Base-by-base conservation (phyloP, 345 rosid genomes). In the Rhizophora apiculata region DNA sequence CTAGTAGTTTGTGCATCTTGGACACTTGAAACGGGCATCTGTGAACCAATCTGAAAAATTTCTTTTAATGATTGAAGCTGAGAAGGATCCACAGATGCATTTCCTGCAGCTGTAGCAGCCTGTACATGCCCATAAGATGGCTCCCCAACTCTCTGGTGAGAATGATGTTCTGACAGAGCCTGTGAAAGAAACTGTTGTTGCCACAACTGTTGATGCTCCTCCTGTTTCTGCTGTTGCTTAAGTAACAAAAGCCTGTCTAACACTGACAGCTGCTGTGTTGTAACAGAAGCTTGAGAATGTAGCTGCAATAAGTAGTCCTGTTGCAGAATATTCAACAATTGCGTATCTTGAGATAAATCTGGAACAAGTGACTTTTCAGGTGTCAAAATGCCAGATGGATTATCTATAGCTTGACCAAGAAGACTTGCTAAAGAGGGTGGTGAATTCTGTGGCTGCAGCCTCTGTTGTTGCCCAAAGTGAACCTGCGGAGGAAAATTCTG, bases 101-200 rank as follows among this genome's bases (percentile, higher is more conserved):
- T 79, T 46, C 79, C 86, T 62, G 87, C 64, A 69, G 85, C 76
- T 34, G 80, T 72, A 74, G 85, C 63, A 51, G 79, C 22, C 70
- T 85, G 87, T 62, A 82, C 79, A 54, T 72, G 82, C 49, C 87
- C 89, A 83, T 73, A 85, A 54, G 96, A 60, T 31, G 75, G 79
- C 76, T 91, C 96, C 61, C 82, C 82, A 52, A 86, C 73, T 18
- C 53, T 76, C 76, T 81, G 87, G 53, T 78, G 79, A 74, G 86
- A 64, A 59, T 88, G 90, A 66, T 83, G 96, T 74, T 87, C 93
- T 53, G 84, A 77, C 57, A 88, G 73, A 81, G 79, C 90, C 84
- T 87, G 96, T 56, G 96, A 89, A 72, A 86, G 89, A 69, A 92
- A 76, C 76, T 88, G 97, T 59, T 86, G 91, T 75, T 91, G 94